Conservation (phyloP, 2,329 filamentous ascomycete genomes). For the Cordyceps javanica region DNA sequence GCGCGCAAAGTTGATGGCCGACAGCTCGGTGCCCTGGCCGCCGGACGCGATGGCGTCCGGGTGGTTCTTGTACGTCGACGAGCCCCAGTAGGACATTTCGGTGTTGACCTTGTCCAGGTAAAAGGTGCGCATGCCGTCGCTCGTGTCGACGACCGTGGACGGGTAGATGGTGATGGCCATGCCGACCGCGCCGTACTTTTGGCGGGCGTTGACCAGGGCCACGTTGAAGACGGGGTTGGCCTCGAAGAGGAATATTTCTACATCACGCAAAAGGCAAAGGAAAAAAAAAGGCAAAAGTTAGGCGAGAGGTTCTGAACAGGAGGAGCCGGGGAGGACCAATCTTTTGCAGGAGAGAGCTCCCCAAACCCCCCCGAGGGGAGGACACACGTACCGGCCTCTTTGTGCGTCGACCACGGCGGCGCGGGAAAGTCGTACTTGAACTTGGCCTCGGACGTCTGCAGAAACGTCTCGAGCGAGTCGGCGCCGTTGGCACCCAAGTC, state of each 20-base stretch:
- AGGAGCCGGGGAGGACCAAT: too few relatives aligned
- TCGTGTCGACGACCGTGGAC: slow-evolving; percentile 13
- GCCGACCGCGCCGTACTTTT: slow-evolving; percentile 1
- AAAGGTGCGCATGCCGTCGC: slow-evolving; percentile 13
- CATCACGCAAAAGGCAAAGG: too few relatives aligned
- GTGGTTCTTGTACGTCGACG: slow-evolving; percentile 14
- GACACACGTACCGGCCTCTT: slow-evolving; percentile 5
- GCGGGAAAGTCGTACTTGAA: slow-evolving; percentile 9
- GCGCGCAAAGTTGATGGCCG: slow-evolving; percentile 12
- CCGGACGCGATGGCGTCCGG: slow-evolving; percentile 12
- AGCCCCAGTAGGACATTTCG: slow-evolving; percentile 13
- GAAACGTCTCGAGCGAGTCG: slow-evolving; percentile 11
- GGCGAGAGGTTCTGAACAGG: too few relatives aligned
- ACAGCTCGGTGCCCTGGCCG: slow-evolving; percentile 13
- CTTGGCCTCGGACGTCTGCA: slow-evolving; percentile 4
- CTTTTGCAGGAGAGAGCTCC: too few relatives aligned
- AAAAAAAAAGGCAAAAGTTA: not conserved
- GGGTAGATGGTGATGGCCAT: slow-evolving; percentile 12
- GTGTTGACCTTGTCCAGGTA: slow-evolving; percentile 15
- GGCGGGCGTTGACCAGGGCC: slow-evolving; percentile 6
- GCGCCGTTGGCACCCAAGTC: slow-evolving; percentile 11
- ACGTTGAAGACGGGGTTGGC: slow-evolving; percentile 15
- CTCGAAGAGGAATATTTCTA: slow-evolving; percentile 16
- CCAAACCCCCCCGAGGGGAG: too few relatives aligned
- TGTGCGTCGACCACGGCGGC: slow-evolving; percentile 3